These are phyloP conservation scores for Pseudocercospora eumusae DNA, from an alignment of 2,329 filamentous ascomycete genomes.

Conservation along the genomic window DNA sequence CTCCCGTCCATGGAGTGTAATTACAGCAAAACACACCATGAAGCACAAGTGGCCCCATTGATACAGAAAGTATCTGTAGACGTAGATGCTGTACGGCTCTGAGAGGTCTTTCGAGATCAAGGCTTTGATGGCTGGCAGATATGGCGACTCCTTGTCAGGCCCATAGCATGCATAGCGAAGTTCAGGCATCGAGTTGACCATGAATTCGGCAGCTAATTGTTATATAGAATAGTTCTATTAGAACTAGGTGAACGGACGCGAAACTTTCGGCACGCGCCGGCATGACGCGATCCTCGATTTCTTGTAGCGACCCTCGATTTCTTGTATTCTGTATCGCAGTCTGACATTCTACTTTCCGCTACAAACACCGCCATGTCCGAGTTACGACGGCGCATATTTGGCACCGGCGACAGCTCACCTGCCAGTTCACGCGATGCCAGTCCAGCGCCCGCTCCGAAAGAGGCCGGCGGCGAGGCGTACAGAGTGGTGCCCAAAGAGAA, in stretches of 20 bases:
- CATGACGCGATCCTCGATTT: not conserved
- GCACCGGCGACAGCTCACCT: constrained; percentile 35
- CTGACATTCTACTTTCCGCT: not conserved
- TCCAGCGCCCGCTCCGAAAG: constrained; percentile 42
- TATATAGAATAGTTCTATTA: too few species aligned
- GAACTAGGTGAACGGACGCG: too few species aligned
- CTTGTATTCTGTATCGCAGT: not conserved
- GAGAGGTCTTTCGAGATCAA: constrained; percentile 95
- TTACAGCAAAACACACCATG: constrained; percentile 61
- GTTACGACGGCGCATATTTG: constrained; percentile 41
- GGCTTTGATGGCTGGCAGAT: constrained; percentile 83
- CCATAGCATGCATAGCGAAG: constrained; percentile 62
- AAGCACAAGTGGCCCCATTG: constrained; percentile 98
- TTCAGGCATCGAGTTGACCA: constrained; percentile 4
- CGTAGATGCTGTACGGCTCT: constrained; percentile 98
- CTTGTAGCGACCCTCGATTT: not conserved
- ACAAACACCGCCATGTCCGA: constrained; percentile 33
- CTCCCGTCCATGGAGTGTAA: not conserved
- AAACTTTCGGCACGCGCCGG: constrained; percentile 1
- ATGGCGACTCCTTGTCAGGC: constrained; percentile 59
- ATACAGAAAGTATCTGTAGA: constrained; percentile 96
- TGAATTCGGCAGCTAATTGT: too few species aligned
- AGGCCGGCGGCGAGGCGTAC: constrained; percentile 43
- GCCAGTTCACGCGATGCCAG: constrained; percentile 45
- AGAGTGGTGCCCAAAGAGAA: constrained; percentile 56